A percentile compares a stretch with the other conserved stretches of the same genome.
These are phyloP conservation scores for Nemophila menziesii DNA, from an alignment of 257 asterid species.

Conservation along the genomic window DNA sequence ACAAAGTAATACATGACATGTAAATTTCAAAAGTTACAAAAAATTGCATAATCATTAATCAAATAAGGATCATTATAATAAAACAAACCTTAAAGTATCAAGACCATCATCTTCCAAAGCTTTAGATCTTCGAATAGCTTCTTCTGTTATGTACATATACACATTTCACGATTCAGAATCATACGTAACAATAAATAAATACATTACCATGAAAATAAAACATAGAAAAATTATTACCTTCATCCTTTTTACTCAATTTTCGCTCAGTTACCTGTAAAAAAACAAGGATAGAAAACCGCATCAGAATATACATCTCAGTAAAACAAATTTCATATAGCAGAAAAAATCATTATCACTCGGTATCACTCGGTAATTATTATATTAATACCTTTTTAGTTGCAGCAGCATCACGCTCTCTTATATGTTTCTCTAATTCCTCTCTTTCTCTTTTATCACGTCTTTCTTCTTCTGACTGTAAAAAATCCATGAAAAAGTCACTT, in stretches of 20 bases:
- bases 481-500: too few relatives aligned
- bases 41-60: not conserved
- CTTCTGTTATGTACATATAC: slow-evolving; percentile 41
- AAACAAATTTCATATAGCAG: not conserved
- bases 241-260: slow-evolving; percentile 57
- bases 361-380: not conserved
- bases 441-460: slow-evolving; percentile 79
- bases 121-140: slow-evolving; percentile 65
- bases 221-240: slow-evolving; percentile 36
- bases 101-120: slow-evolving; percentile 72
- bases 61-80: not conserved
- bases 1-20: slow-evolving; percentile 9
- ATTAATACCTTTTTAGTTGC: slow-evolving; percentile 72
- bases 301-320: slow-evolving; percentile 2
- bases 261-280: slow-evolving; percentile 52
- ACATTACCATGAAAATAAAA: not conserved
- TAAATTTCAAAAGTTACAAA: not conserved
- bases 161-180: not conserved
- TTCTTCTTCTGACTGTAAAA: slow-evolving; percentile 81
- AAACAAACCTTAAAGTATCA: slow-evolving; percentile 50
- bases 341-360: not conserved
- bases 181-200: not conserved
- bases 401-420: slow-evolving; percentile 82
- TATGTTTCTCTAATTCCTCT: slow-evolving; percentile 72
- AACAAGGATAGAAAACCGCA: slow-evolving; percentile 10